Evolutionary conservation across 441 rosid genomes (phyloP), one percentile per base, ranked within the genome.

Genomic region (Eugenia klotzschiana): DNA sequence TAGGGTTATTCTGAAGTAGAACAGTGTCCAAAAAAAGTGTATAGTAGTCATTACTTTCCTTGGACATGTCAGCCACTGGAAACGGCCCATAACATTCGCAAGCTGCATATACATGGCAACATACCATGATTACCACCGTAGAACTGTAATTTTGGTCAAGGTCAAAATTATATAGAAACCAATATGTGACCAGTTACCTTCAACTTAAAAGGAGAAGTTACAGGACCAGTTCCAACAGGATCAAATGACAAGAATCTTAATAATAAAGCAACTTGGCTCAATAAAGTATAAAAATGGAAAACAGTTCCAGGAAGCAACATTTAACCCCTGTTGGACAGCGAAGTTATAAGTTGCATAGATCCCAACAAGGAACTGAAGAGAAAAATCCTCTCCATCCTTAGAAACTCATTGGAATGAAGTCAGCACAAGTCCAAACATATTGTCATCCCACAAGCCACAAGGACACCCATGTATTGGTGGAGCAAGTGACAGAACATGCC

Each of bases 1-100:
- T 80, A 83, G 89, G 49, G 57, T 79, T 18, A 85, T 50, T 16
- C 40, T 43, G 56, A 54, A 55, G 69, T 41, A 29, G 41, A 29
- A 29, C 9, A 29, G 12, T 41, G 41, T 29, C 5, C 12, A 4
- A 27, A 83, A 9, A 20, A 83, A 50, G 57, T 29, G 79, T 55
- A 23, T 77, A 18, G 29, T 29, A 49, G 83, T 82, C 52, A 79
- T 87, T 91, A 93, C 99, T 96, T 94, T 94, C 87, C 99, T 91
- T 54, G 99, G 98, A 89, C 98, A 94, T 72, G 99, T 96, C 81
- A 96, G 86, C 98, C 99, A 96, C 79, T 89, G 90, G 85, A 89
- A 94, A 80, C 90, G 94, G n/a, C 99, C 98, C 91, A 96, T 84
- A 72, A 96, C 53, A 87, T 94, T 92, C 58, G 99, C 97, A 83